Conservation (phyloP, 2,329 filamentous ascomycete genomes). For the Colletotrichum sp. region DNA sequence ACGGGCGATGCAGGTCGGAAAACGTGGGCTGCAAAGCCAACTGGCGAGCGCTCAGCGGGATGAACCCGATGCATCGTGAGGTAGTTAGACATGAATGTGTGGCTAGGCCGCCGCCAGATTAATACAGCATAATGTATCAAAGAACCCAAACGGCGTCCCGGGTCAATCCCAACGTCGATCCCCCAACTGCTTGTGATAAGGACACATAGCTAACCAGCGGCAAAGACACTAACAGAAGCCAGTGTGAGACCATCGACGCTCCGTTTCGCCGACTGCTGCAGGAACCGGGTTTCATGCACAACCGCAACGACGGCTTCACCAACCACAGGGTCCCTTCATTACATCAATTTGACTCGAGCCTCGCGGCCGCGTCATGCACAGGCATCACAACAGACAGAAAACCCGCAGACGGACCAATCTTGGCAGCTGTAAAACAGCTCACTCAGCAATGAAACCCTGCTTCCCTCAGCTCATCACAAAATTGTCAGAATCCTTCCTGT, state of each 20-base stretch:
- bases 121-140: background rate
- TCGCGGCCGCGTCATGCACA: background rate
- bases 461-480: background rate
- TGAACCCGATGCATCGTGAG: background rate
- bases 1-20: conserved; percentile 71
- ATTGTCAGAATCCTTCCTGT: background rate
- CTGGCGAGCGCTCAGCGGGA: conserved; percentile 39
- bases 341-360: conserved; percentile 5
- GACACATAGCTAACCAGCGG: too few species aligned
- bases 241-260: background rate
- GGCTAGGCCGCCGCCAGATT: background rate
- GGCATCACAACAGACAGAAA: background rate
- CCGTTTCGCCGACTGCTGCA: conserved; percentile 11
- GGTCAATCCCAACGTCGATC: background rate
- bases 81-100: background rate
- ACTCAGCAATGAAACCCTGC: background rate
- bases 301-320: background rate
- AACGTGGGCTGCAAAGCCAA: conserved; percentile 69
- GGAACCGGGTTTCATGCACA: conserved; percentile 17
- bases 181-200: background rate
- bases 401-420: background rate
- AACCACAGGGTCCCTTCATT: background rate
- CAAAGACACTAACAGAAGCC: background rate
- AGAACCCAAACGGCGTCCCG: background rate
- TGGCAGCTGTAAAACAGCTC: background rate